Evolutionary conservation across 164 flowering plant genomes (phyloP).

Genomic region (Paratinospora sagittata): DNA sequence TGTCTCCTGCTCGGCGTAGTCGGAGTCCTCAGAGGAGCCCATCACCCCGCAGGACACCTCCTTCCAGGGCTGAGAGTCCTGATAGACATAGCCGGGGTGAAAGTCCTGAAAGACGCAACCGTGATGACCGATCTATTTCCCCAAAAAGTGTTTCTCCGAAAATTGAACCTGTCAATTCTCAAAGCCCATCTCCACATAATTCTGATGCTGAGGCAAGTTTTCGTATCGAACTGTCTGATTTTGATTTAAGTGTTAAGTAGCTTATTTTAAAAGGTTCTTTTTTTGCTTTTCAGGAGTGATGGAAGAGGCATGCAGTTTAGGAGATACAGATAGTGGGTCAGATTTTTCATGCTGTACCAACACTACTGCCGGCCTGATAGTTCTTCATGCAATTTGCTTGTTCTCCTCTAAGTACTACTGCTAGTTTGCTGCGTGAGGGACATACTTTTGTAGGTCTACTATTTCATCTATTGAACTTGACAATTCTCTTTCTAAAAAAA

Average conservation of each 20-base stretch:
- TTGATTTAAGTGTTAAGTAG: neutral
- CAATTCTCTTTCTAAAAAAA: no score
- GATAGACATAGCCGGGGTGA: no score
- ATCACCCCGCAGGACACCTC: conserved; percentile 39
- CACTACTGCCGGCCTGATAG: no score
- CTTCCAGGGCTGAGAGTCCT: no score
- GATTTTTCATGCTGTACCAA: no score
- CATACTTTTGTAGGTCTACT: no score
- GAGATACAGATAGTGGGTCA: no score
- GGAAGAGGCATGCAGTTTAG: neutral
- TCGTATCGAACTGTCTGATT: neutral
- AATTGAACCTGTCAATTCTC: conserved; percentile 41
- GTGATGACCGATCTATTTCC: conserved; percentile 36
- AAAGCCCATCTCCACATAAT: conserved; percentile 48
- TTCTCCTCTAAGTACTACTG: no score
- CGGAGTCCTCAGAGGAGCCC: conserved; percentile 46
- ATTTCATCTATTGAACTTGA: no score
- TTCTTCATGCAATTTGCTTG: no score
- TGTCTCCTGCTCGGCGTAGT: conserved; percentile 52
- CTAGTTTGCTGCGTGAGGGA: no score
- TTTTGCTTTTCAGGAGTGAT: conserved; percentile 32
- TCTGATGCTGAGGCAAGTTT: conserved; percentile 52
- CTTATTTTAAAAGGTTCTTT: neutral
- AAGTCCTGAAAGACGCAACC: conserved; percentile 43
- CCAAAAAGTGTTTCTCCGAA: conserved; percentile 51